Base-by-base conservation (phyloP, 306 rosid genomes). In the Carpinus fangiana region DNA sequence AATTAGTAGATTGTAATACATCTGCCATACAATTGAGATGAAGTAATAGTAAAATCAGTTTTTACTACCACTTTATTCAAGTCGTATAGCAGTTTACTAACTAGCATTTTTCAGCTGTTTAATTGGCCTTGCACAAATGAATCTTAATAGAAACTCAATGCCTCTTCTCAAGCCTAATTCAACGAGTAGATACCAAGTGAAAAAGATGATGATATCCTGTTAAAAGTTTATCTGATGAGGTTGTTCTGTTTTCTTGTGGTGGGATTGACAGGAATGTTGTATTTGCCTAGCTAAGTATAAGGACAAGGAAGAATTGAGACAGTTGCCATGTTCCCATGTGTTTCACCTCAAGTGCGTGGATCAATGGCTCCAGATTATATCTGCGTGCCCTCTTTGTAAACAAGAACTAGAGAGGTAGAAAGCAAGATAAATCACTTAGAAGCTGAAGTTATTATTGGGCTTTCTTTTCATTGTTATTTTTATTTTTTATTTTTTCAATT, bases 271-370 rank as follows among this genome's bases (percentile, higher is more conserved):
- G 98, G 98, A 95, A 76, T 95, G 98, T 23, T 95, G 98, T 77
- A 95, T 95, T 69, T 95, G 98, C 89, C 88, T 95, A 54, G 87
- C 94, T 46, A 88, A 86, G 80, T 95, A 95, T 77, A 87, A 80
- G 79, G 97, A 91, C 13, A 83, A 85, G 77, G 99, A 95, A 72
- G 98, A 93, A 87, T 87, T 95, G 67, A 90, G 96, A 80, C 82
- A 86, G 82, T 78, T 95, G 86, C 97, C 96, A 13, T 95, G 99
- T 74, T 88, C 87, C 5, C 99, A 93, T 82, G 75, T 81, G 78
- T 95, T 95, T 79, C 98, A 95, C 82, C 91, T 76, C 81, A 90
- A 86, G 68, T 95, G 99, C 83, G 98, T 95, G 56, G 99, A 95
- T 88, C 96, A 93, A 43, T 95, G 98, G 99, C 93, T 95, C 5